Percentiles rank a stretch among this genome's conserved stretches.
Conservation (phyloP, 768 basidiomycete species). For the Russula lepida region DNA sequence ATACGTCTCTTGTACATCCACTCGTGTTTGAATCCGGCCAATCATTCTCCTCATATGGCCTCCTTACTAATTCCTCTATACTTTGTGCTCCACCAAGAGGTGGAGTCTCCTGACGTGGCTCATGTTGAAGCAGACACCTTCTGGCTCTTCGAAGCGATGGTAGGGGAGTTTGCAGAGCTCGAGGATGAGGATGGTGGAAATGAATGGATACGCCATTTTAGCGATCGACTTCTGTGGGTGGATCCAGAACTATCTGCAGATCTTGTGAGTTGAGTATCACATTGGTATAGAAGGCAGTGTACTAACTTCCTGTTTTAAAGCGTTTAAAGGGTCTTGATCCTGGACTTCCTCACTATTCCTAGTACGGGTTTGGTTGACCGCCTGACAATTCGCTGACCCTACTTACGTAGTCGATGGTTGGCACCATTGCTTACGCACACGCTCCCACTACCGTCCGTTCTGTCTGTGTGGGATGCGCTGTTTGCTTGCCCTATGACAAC, state of each 20-base stretch:
- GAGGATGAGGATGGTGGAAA: constrained; percentile 57
- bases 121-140: constrained; percentile 77
- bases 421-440: constrained; percentile 65
- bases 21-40: constrained; percentile 60
- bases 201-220: constrained; percentile 55
- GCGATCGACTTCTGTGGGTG: constrained; percentile 51
- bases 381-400: background rate
- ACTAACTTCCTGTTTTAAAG: constrained; percentile 30
- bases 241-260: constrained; percentile 53
- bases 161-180: constrained; percentile 67
- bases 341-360: constrained; percentile 67
- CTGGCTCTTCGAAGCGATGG: constrained; percentile 70
- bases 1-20: constrained; percentile 67
- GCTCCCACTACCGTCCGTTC: constrained; percentile 50
- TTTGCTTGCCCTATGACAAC: constrained; percentile 52
- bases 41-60: constrained; percentile 57
- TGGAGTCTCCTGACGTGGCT: constrained; percentile 48
- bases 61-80: constrained; percentile 66
- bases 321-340: constrained; percentile 60
- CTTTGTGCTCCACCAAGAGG: constrained; percentile 50
- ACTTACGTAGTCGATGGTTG: constrained; percentile 55
- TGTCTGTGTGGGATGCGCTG: constrained; percentile 63
- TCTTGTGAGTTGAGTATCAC: constrained; percentile 46
- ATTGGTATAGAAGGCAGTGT: background rate
- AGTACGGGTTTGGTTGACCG: constrained; percentile 39